Conservation (phyloP, 768 basidiomycete species). For the Rhizopogon rudus region DNA sequence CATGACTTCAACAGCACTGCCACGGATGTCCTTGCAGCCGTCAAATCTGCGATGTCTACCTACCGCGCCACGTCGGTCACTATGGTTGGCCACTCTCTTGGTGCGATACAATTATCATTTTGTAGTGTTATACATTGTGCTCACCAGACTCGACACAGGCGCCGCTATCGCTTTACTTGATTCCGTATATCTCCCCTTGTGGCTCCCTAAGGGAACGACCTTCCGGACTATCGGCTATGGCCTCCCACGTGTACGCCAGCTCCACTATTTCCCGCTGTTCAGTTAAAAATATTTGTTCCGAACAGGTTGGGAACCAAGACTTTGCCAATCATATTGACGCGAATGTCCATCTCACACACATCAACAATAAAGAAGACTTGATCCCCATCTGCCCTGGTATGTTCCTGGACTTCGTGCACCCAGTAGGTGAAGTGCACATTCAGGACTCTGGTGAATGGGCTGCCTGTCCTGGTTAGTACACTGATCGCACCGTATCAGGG, state of each 20-base stretch:
- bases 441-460: slow-evolving; percentile 45
- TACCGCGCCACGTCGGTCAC: slow-evolving; percentile 35
- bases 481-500: neutral
- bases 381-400: slow-evolving; percentile 30
- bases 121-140: neutral
- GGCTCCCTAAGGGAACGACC: slow-evolving; percentile 27
- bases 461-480: slow-evolving; percentile 41
- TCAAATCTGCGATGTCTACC: slow-evolving; percentile 32
- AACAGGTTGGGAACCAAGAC: slow-evolving; percentile 50
- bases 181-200: slow-evolving; percentile 35
- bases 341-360: slow-evolving; percentile 40
- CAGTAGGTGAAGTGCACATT: slow-evolving; percentile 40
- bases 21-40: slow-evolving; percentile 37
- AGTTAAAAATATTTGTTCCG: neutral
- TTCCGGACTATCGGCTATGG: slow-evolving; percentile 31
- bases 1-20: slow-evolving; percentile 29
- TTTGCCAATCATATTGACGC: slow-evolving; percentile 55
- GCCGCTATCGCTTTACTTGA: slow-evolving; percentile 34
- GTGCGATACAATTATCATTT: slow-evolving; percentile 12
- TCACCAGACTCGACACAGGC: slow-evolving; percentile 12
- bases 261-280: neutral
- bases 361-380: slow-evolving; percentile 46
- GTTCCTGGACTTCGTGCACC: slow-evolving; percentile 38
- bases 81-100: slow-evolving; percentile 39
- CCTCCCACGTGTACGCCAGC: slow-evolving; percentile 27